Base-by-base conservation (phyloP, 257 asterid genomes). In the Solanum chilense region DNA sequence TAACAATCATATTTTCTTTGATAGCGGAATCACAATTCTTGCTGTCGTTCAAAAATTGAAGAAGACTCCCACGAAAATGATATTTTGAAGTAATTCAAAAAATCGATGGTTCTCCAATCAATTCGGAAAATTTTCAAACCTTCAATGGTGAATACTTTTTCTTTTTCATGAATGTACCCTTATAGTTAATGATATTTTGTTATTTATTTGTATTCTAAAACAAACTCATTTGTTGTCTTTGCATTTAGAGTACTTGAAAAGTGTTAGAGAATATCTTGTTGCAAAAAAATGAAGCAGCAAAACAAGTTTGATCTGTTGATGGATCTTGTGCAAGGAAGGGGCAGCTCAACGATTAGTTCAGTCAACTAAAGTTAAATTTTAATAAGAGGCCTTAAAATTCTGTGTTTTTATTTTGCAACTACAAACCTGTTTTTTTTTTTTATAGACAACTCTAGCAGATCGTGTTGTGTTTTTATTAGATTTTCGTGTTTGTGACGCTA, bases 11-110 rank as follows among this genome's bases (percentile, higher is more conserved):
- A 96, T 96, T 88, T 94, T 89, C 91, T 93, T 97, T 81, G 95
- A 93, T 89, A 95, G 92, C 68, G 97, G 98, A 73, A 97, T 93
- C 89, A 92, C 94, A 73, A 91, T 97, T 76, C 93, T 92, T 87
- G 93, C 92, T 5, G 97, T 94, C 58, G 99, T 93, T 73, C 95
- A 88, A 86, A 97, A 94, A 89, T 92, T 95, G 91, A 95, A 95
- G 93, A 89, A 87, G 56, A 92, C 94, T 68, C 94, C 98, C 86
- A 92, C 85, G 16, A 92, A 92, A 42, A 85, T 33, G 91, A 93
- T 95, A 42, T 94, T 94, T 94, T 86, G 94, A 93, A 16, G 91
- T 86, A 58, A 93, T 96, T 52, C 92, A 88, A 88, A 93, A 86
- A 14, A 91, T 92, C 66, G 89, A 94, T 0, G 98, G 95, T 21